Base-by-base conservation (phyloP, 2,329 filamentous ascomycete genomes). In the Arachnopeziza araneosa region DNA sequence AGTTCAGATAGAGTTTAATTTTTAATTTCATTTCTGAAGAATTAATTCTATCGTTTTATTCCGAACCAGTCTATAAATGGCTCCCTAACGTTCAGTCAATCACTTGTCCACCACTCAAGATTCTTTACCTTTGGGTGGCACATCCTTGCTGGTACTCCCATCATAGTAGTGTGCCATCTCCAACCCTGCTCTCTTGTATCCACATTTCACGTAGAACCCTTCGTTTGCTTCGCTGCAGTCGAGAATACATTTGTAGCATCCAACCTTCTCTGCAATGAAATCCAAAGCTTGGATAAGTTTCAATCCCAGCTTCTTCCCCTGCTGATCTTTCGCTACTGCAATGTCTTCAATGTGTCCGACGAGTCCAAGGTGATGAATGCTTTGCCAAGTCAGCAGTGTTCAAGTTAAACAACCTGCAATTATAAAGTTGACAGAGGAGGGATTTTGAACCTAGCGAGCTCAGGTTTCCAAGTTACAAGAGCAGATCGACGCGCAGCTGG, bases 281-380 rank as follows among this genome's bases (percentile, higher is more conserved):
- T 98, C 93, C 72, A 99, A 82, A 8, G 93, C 92, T 78, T 98
- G 91, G 70, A 98, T 98, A 67, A 98, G 88, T 67, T 91, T 84
- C 71, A 97, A 79, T 4, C 95, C 95, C 51, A 98, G 81, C 78
- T 96, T 97, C 84, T 98, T 97, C 68, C 95, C 95, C 77, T 98
- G 95, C 78, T 98, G 92, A 70, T 96, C 90, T 77, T 93, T 92
- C 66, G 90, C 87, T 48, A 99, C 93, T 21, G 93, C 93, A 73
- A 99, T 97, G 74, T 99, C 95, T 76, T 98, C 95, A 75, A 98
- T 97, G 76, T 98, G 95, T 14, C 93, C 95, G 24, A 97, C 93
- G 23, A 88, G 78, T 55, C 90, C 90, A 52, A 95, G 83, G 68
- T 84, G 85, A 74, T 93, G 90, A 68, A 95, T 93, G 74, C 87